A percentile compares a stretch with the other conserved stretches of the same genome.
These are phyloP conservation scores for Gentiana macrophylla DNA, from an alignment of 257 asterid genomes.

Conservation along the genomic window DNA sequence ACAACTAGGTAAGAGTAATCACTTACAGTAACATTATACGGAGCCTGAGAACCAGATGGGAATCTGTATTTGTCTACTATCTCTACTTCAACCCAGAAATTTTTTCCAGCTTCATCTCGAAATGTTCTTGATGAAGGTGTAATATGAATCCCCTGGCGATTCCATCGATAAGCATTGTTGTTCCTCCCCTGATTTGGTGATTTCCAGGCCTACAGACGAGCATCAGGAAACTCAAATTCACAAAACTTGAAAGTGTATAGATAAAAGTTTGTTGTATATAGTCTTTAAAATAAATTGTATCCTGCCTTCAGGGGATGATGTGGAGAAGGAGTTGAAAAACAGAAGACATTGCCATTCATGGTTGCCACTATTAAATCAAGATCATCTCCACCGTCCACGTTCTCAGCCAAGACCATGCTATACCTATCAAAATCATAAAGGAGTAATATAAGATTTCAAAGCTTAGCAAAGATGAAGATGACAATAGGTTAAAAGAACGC, in stretches of 20 bases:
- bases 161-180: conserved; percentile 51
- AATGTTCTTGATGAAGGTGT: conserved; percentile 85
- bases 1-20: background rate
- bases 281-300: background rate
- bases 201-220: conserved; percentile 75
- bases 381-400: conserved; percentile 98
- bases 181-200: conserved; percentile 84
- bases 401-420: conserved; percentile 99
- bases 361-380: conserved; percentile 95
- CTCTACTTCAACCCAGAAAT: conserved; percentile 85
- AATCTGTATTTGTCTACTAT: conserved; percentile 68
- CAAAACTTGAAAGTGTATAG: conserved; percentile 1
- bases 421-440: conserved; percentile 41
- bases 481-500: conserved; percentile 3
- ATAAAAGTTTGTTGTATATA: conserved; percentile 6
- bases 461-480: background rate
- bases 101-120: conserved; percentile 98
- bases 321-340: conserved; percentile 95
- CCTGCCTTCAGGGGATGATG: conserved; percentile 95
- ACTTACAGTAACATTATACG: conserved; percentile 86
- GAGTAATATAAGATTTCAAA: background rate
- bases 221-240: conserved; percentile 6
- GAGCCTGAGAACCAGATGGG: conserved; percentile 92
- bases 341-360: conserved; percentile 98
- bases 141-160: conserved; percentile 78